phyloP scores from a whole-genome alignment of 2,329 filamentous ascomycete species.

The Penicillium sp. region DNA sequence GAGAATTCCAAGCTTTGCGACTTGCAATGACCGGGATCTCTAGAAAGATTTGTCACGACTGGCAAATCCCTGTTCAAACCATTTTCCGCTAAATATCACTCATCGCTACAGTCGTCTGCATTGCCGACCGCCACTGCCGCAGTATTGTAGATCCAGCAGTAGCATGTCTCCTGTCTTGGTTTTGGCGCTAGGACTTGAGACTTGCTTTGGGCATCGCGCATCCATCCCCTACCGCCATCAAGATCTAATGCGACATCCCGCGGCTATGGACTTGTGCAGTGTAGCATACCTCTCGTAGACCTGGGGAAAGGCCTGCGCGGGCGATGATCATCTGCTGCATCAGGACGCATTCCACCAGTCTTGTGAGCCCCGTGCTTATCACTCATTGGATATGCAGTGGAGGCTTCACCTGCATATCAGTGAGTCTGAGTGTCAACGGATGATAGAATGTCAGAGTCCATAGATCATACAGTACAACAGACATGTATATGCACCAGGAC shows the following conservation, averaged over 20 bases:
- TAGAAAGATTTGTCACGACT: neutral
- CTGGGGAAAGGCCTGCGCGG: neutral
- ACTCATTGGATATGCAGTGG: slow-evolving; percentile 12
- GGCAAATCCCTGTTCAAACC: neutral
- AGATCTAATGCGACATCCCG: neutral
- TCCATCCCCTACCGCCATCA: neutral
- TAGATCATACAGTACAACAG: neutral
- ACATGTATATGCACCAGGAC: neutral
- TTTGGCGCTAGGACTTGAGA: slow-evolving; percentile 11
- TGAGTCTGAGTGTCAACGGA: neutral
- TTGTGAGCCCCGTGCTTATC: slow-evolving; percentile 10
- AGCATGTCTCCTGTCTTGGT: neutral
- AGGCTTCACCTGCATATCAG: slow-evolving; percentile 9
- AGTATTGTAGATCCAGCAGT: neutral
- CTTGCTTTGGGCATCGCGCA: neutral
- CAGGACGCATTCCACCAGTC: slow-evolving; percentile 14
- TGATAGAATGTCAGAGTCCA: neutral
- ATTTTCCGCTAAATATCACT: neutral
- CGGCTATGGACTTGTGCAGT: neutral
- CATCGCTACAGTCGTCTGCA: neutral
- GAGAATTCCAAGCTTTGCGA: neutral
- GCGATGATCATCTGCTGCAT: slow-evolving; percentile 4
- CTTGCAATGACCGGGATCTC: neutral
- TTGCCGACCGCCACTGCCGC: slow-evolving; percentile 6
- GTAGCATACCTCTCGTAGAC: neutral